phyloP scores from a whole-genome alignment of 129 eudicot genomes.

The Daucus carota region DNA sequence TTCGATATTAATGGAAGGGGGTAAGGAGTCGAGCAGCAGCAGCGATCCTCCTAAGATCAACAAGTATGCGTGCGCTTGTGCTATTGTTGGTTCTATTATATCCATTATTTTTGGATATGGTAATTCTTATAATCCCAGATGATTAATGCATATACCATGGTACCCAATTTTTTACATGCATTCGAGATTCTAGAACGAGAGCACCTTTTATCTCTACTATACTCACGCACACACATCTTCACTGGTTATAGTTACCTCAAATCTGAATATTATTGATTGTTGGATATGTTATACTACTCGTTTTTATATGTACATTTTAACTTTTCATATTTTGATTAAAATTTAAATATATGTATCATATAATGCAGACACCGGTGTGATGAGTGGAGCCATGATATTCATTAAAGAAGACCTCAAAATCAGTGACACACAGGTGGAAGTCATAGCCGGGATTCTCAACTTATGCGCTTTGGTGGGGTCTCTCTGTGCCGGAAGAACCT shows the following conservation, averaged over 20 bases:
- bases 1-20: slow-evolving; percentile 14
- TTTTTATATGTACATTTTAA: too few relatives aligned
- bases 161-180: neutral
- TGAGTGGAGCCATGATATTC: slow-evolving; percentile 78
- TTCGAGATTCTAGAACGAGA: too few relatives aligned
- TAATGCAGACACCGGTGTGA: slow-evolving; percentile 70
- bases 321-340: too few relatives aligned
- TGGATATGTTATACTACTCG: too few relatives aligned
- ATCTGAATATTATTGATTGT: too few relatives aligned
- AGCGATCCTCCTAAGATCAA: slow-evolving; percentile 34
- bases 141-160: too few relatives aligned
- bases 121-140: slow-evolving; percentile 22
- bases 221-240: neutral
- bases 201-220: too few relatives aligned
- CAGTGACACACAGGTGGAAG: slow-evolving; percentile 45
- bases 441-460: slow-evolving; percentile 70
- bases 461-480: slow-evolving; percentile 72
- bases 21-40: neutral
- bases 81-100: slow-evolving; percentile 69
- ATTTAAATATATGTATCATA: too few relatives aligned
- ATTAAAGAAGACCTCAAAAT: slow-evolving; percentile 54
- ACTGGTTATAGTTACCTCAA: too few relatives aligned
- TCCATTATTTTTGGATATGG: slow-evolving; percentile 90
- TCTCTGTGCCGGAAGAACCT: slow-evolving; percentile 61
- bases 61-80: slow-evolving; percentile 63